phyloP scores from a whole-genome alignment of 805 yeast genomes.

The Candida ovalis region DNA sequence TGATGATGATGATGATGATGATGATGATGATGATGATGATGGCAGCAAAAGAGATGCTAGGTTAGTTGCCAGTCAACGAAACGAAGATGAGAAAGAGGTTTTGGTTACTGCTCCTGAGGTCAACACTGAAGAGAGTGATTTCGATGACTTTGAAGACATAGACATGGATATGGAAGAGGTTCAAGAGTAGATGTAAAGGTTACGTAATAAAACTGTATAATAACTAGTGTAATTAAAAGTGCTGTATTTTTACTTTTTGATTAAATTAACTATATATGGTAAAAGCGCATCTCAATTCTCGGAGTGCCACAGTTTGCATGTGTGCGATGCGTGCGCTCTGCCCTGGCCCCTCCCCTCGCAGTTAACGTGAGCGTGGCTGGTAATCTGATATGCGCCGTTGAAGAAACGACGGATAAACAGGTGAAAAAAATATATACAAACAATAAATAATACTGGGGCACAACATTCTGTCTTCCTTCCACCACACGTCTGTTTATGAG shows the following conservation, averaged over 20 bases:
- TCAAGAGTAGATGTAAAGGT: background rate
- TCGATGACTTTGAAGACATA: slow-evolving; percentile 1
- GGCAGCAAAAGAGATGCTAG: no score
- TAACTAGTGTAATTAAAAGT: background rate
- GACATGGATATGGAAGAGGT: slow-evolving; percentile 1
- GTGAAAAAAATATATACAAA: background rate
- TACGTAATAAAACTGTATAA: background rate
- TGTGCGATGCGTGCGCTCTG: no score
- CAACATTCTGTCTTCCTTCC: no score
- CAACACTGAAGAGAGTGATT: background rate
- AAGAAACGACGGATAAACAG: background rate
- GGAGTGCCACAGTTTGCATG: background rate
- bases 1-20: no score
- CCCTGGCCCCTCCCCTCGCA: no score
- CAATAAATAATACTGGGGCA: background rate
- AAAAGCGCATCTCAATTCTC: background rate
- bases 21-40: no score
- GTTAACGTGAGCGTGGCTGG: no score
- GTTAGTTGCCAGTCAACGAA: background rate
- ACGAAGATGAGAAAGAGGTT: background rate
- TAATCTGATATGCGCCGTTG: no score
- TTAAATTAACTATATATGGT: no score
- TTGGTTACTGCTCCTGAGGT: background rate
- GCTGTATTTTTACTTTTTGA: background rate
- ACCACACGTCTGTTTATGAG: no score